A percentile compares a stretch with the other conserved stretches of the same genome.
phyloP scores from a whole-genome alignment of 116 monocot genomes.

The Zostera marina region DNA sequence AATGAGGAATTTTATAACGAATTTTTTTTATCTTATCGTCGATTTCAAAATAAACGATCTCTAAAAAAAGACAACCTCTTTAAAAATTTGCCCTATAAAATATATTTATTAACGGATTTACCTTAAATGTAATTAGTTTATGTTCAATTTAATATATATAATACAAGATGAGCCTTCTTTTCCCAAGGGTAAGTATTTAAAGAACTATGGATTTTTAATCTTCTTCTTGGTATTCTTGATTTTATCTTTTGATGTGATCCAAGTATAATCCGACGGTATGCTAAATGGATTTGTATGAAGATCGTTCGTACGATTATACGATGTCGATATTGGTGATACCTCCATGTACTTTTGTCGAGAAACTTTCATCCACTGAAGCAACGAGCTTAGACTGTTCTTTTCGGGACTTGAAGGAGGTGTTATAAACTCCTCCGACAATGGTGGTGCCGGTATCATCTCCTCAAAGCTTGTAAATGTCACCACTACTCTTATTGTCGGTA shows the following conservation, averaged over 20 bases:
- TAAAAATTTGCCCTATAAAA: too few relatives aligned
- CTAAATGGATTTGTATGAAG: slow-evolving; percentile 50
- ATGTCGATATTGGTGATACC: slow-evolving; percentile 14
- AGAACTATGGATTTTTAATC: slow-evolving; percentile 9
- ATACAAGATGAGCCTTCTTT: too few relatives aligned
- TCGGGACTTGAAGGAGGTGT: slow-evolving; percentile 70
- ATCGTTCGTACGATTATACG: slow-evolving; percentile 41
- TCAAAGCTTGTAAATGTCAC: slow-evolving; percentile 83
- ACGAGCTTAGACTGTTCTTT: slow-evolving; percentile 33
- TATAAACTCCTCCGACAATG: slow-evolving; percentile 41
- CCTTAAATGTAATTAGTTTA: too few relatives aligned
- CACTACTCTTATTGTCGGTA: slow-evolving; percentile 65
- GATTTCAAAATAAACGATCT: too few relatives aligned
- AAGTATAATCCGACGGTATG: slow-evolving; percentile 65
- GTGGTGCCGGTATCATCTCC: slow-evolving; percentile 37
- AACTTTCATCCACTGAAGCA: slow-evolving; percentile 71
- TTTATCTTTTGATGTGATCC: slow-evolving; percentile 75
- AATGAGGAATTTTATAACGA: too few relatives aligned
- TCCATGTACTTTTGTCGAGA: slow-evolving; percentile 22
- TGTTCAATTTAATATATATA: too few relatives aligned
- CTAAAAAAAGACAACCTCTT: too few relatives aligned
- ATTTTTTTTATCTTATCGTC: too few relatives aligned
- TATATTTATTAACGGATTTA: too few relatives aligned
- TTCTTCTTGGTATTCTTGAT: slow-evolving; percentile 66
- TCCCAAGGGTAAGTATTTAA: too few relatives aligned